Evolutionary conservation across 331 rosid species (phyloP).

Genomic region (Erythrophleum ivorense): DNA sequence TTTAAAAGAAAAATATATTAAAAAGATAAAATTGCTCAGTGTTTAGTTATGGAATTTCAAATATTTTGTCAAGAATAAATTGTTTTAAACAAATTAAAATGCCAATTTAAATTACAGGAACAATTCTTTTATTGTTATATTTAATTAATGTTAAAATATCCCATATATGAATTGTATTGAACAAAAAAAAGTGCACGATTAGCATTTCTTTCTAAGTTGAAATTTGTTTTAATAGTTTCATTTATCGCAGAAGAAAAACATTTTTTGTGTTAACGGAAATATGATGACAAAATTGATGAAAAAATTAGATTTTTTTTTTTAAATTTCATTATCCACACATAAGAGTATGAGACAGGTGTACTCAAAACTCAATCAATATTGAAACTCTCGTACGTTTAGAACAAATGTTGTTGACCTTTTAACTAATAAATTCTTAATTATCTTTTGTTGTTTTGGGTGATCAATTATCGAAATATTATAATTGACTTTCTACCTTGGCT

Average conservation of each 20-base stretch:
- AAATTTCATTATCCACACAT: neutral
- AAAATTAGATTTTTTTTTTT: neutral
- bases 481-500: constrained; percentile 6
- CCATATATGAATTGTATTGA: neutral
- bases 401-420: constrained; percentile 4
- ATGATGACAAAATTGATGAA: neutral
- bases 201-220: neutral
- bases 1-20: no score
- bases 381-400: neutral
- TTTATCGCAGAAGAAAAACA: no score
- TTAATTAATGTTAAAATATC: neutral
- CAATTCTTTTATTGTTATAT: neutral
- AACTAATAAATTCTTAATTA: neutral
- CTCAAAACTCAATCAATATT: neutral
- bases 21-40: no score
- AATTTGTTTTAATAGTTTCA: neutral
- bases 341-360: neutral
- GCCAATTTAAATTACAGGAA: neutral
- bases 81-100: no score
- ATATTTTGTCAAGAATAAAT: no score
- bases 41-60: no score
- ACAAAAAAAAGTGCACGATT: no score
- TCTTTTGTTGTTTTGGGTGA: neutral
- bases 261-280: neutral
- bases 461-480: neutral